Base-by-base conservation (phyloP, 306 rosid genomes). In the Corylus americana region DNA sequence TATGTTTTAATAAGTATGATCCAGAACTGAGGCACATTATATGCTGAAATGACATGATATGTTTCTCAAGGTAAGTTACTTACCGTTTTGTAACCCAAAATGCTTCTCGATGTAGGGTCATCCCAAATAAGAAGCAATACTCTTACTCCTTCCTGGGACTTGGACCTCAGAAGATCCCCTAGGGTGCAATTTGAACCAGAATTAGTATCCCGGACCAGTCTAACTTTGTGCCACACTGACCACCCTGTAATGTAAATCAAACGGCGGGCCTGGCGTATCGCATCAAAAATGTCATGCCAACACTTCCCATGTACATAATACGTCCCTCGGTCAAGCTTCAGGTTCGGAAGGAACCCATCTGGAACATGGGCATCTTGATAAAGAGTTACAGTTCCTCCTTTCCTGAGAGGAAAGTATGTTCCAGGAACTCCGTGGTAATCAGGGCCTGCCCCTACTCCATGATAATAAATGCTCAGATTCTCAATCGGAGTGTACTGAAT, bases 41-140 rank as follows among this genome's bases (percentile, higher is more conserved):
- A 68, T 31, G 22, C 37, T 55, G 47, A 51, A 70, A 76, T 76
- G 57, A 66, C 73, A 61, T 12, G 77, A 76, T 58, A 45, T 44
- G 37, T 69, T 63, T 66, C 53, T 48, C 48, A 61, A 55, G 72
- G 31, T 49, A 76, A 78, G 73, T 31, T 54, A 89, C 97, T 91
- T 75, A 93, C 99, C 10, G 93, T 90, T 82, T 72, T 88, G 79
- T 88, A 90, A 70, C 99, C 99, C 61, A 95, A 81, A 84, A 95
- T 93, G 87, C 74, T 95, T 85, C 97, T 92, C 55, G 99, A 95
- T 22, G 99, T 89, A 27, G 98, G 99, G 74, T 95, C 99, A 80
- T 95, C 99, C 99, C 99, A 95, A 73, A 95, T 81, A 86, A 95
- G 99, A 59, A 95, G 93, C 85, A 95, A 90, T 85, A 95, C 99